phyloP scores from a whole-genome alignment of 108 stramenopile genomes.

The Mediolabrus comicus region DNA sequence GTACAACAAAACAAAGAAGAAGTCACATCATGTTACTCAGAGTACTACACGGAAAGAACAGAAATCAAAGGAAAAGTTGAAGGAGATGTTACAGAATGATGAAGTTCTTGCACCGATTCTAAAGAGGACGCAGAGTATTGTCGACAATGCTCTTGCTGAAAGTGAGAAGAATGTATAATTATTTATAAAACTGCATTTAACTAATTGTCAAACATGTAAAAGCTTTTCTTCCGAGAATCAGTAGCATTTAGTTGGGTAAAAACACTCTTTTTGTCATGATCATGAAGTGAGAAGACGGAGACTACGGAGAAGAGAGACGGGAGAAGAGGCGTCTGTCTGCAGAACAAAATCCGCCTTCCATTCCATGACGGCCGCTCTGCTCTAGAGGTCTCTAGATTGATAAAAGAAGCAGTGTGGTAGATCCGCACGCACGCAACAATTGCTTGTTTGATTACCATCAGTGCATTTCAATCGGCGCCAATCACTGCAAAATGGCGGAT shows the following conservation, averaged over 20 bases:
- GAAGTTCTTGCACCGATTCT: conserved; percentile 26
- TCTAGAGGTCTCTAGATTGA: no score
- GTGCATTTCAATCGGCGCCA: no score
- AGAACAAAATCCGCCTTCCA: not conserved
- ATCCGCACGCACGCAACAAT: no score
- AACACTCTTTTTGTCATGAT: no score
- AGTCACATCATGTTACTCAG: conserved; percentile 3
- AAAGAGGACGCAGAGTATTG: conserved; percentile 26
- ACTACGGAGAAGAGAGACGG: no score
- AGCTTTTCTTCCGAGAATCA: no score
- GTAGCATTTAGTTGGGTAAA: no score
- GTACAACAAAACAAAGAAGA: not conserved
- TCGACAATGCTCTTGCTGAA: conserved; percentile 17
- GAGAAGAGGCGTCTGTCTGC: not conserved
- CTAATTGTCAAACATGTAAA: no score
- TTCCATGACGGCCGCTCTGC: no score
- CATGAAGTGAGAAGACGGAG: no score
- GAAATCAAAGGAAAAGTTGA: conserved; percentile 14
- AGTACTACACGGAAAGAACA: conserved; percentile 23
- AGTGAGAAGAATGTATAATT: not conserved
- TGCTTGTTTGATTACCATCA: no score
- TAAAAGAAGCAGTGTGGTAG: no score
- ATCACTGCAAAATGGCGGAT: not conserved
- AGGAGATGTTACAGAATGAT: conserved; percentile 20
- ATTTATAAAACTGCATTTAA: not conserved